phyloP scores from a whole-genome alignment of 305 asterid genomes.

The Euphrasia arctica region DNA sequence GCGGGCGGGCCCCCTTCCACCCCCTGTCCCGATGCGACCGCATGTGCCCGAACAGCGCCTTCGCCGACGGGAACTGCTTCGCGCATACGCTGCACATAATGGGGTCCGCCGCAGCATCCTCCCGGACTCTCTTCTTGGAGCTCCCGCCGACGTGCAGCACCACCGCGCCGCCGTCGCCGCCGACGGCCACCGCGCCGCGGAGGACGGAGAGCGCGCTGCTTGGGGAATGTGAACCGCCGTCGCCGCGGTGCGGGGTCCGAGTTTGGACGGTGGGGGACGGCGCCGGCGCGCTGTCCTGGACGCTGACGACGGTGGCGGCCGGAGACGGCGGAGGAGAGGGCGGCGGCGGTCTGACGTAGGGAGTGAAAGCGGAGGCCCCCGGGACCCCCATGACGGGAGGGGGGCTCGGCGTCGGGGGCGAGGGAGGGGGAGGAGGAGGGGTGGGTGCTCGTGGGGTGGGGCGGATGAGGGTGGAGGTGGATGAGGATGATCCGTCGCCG shows the following conservation, averaged over 20 bases:
- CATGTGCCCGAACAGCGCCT: conserved; percentile 44
- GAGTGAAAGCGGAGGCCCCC: background rate
- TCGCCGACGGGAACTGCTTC: conserved; percentile 3
- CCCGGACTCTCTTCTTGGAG: conserved; percentile 16
- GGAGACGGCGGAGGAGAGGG: background rate
- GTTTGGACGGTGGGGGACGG: conserved; percentile 26
- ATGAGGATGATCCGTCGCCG: background rate
- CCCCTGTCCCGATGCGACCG: conserved; percentile 33
- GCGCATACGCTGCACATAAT: conserved; percentile 30
- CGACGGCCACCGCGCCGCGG: too few species aligned
- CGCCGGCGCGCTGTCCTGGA: background rate
- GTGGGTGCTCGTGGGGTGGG: background rate
- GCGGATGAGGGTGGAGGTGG: background rate
- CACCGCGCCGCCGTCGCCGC: background rate
- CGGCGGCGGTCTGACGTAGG: background rate
- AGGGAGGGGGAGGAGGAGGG: background rate
- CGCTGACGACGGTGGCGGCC: background rate
- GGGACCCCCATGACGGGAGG: background rate
- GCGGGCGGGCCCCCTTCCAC: conserved; percentile 46
- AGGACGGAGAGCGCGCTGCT: background rate
- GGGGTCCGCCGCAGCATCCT: background rate
- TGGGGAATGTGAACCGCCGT: background rate
- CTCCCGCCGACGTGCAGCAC: background rate
- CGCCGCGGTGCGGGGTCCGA: conserved; percentile 19
- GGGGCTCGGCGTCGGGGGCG: background rate